Percentiles rank a stretch among this genome's conserved stretches.
These are phyloP conservation scores for Phallus indusiatus DNA, from an alignment of 768 basidiomycete genomes.

Conservation along the genomic window DNA sequence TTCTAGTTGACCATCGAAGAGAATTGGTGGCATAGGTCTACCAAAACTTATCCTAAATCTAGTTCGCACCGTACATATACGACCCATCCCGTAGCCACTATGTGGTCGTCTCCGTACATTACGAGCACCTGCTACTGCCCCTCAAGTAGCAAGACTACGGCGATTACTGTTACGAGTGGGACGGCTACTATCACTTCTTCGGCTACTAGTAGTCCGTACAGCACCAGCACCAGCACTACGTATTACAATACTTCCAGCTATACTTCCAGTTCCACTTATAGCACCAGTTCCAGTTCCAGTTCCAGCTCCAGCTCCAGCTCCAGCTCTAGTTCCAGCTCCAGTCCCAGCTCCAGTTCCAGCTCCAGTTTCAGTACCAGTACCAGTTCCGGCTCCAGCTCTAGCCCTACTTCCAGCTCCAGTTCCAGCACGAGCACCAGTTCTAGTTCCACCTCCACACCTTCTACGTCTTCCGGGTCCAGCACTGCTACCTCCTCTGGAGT, in stretches of 20 bases:
- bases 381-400: too few species aligned
- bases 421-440: too few species aligned
- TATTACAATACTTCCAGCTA: neutral
- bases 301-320: too few species aligned
- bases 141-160: neutral
- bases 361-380: too few species aligned
- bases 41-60: neutral
- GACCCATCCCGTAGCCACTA: neutral
- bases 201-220: neutral
- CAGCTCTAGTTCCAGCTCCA: too few species aligned
- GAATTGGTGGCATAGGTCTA: neutral
- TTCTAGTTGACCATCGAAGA: neutral
- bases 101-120: neutral
- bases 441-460: too few species aligned
- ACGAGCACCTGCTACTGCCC: neutral
- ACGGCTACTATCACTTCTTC: neutral
- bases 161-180: neutral
- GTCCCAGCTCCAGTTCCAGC: too few species aligned
- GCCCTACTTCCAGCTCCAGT: too few species aligned
- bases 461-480: too few species aligned
- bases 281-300: neutral
- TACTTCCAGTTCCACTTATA: neutral
- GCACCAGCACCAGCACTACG: neutral
- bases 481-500: too few species aligned
- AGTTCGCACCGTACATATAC: neutral